Evolutionary conservation across 2,329 filamentous ascomycete species (phyloP), one percentile per base, ranked within the genome.

Genomic region (Lasiodiplodia sp.): DNA sequence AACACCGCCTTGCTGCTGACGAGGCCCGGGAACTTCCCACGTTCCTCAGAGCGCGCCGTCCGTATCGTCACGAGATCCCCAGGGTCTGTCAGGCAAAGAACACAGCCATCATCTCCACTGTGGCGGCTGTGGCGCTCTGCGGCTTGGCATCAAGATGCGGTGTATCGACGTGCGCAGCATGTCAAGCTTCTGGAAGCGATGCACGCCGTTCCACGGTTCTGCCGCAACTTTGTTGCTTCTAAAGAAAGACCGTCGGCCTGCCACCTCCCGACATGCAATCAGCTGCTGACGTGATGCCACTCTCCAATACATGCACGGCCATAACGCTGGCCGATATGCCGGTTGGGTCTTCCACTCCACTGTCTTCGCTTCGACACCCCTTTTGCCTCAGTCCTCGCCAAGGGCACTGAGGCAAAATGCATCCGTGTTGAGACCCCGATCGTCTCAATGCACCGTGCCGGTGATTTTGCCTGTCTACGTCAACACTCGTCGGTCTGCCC

Each of bases 1-100:
- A 64, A 64, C 60, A 64, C 60, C 44, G 60, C 60, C 60, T n/a
- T 52, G 60, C 25, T 64, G 60, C 60, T 64, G 60, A 64, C 60
- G 60, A 64, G 44, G 60, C 44, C 44, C 25, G 25, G n/a, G 1
- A n/a, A 18, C 10, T 3, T 34, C 57, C 25, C 58, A 63, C 58
- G 58, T 51, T n/a, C 58, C 58, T 16, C 7, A 10, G 14, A 3
- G 58, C 11, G 58, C 40, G 58, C 58, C 58, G 58, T 51, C 40
- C 58, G 58, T 28, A 18, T 31, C 38, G 60, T 64, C 60, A 64
- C 40, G 60, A 49, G 60, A 64, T 64, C 25, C 28, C 14, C 60
- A 52, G 60, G 60, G 60, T 64, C 60, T 31, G 23, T n/a, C 44
- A n/a, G 23, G 10, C 8, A 64, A 31, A 47, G 37, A 31, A 49